Conservation (phyloP, 139 green algal genomes). For the Chlorella sp. region DNA sequence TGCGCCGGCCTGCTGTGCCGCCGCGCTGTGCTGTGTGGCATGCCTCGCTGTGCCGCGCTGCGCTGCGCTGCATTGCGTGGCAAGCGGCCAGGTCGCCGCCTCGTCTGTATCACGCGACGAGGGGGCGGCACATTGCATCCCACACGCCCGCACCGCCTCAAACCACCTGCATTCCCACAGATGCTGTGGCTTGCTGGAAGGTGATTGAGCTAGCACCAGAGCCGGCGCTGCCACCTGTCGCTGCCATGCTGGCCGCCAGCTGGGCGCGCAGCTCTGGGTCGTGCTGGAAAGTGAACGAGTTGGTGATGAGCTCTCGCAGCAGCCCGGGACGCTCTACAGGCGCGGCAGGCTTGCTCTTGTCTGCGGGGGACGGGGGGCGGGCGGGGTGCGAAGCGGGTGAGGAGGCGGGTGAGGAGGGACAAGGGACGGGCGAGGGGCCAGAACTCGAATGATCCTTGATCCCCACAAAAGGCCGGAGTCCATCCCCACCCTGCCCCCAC, state of each 20-base stretch:
- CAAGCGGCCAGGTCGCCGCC: too few species aligned
- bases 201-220: neutral
- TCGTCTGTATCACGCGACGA: too few species aligned
- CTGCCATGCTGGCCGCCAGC: neutral
- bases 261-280: slow-evolving; percentile 13
- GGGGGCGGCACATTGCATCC: too few species aligned
- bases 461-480: too few species aligned
- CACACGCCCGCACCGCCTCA: neutral
- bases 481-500: neutral
- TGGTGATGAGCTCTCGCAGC: slow-evolving; percentile 30
- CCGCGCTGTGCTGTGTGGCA: too few species aligned
- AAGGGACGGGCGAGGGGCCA: neutral
- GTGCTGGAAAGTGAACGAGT: slow-evolving; percentile 17
- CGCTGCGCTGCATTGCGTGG: too few species aligned
- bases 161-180: neutral
- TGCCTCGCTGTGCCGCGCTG: too few species aligned
- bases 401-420: neutral
- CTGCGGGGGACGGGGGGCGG: neutral
- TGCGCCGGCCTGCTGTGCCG: too few species aligned
- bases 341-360: neutral
- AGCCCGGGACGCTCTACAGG: neutral
- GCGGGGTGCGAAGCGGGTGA: neutral
- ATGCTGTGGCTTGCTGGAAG: slow-evolving; percentile 8
- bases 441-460: too few species aligned
- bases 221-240: neutral